These are phyloP conservation scores for Colletotrichum tofieldiae DNA, from an alignment of 2,329 filamentous ascomycete genomes.

Conservation along the genomic window DNA sequence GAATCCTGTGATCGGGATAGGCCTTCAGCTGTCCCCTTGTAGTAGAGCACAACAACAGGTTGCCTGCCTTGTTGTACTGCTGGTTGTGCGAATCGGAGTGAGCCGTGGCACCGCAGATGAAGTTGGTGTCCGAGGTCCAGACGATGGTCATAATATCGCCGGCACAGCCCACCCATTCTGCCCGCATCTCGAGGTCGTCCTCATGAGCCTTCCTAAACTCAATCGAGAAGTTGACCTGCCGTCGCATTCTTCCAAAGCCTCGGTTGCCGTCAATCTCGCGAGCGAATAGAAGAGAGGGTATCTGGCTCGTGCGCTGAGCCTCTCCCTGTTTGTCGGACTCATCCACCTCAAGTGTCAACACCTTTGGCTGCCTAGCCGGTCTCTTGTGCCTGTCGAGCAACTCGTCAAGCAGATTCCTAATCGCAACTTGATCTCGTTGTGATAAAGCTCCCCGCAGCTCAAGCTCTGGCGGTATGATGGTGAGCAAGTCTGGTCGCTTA, in stretches of 20 bases:
- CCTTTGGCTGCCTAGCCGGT: slow-evolving; percentile 43
- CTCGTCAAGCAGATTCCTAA: slow-evolving; percentile 58
- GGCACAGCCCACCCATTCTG: slow-evolving; percentile 74
- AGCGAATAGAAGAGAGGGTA: slow-evolving; percentile 62
- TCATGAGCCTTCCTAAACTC: slow-evolving; percentile 64
- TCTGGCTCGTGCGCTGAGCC: slow-evolving; percentile 48
- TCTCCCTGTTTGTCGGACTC: slow-evolving; percentile 49
- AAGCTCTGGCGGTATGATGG: slow-evolving; percentile 32
- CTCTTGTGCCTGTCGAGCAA: slow-evolving; percentile 53
- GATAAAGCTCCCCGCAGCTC: slow-evolving; percentile 43
- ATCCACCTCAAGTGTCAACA: slow-evolving; percentile 53
- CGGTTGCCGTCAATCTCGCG: slow-evolving; percentile 65
- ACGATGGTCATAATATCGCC: slow-evolving; percentile 73
- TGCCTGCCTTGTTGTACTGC: slow-evolving; percentile 77
- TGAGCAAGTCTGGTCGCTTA: slow-evolving; percentile 30
- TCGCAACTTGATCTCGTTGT: slow-evolving; percentile 50
- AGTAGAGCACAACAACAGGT: slow-evolving; percentile 70
- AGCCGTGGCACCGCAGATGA: slow-evolving; percentile 74
- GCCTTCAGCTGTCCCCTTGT: slow-evolving; percentile 61
- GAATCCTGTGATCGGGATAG: slow-evolving; percentile 71
- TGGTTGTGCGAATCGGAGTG: slow-evolving; percentile 76
- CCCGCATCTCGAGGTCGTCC: slow-evolving; percentile 65
- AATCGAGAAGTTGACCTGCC: slow-evolving; percentile 61
- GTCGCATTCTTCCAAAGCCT: slow-evolving; percentile 58
- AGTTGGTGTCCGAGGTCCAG: slow-evolving; percentile 69